phyloP scores from a whole-genome alignment of 2,329 filamentous ascomycete genomes.

The Fusarium sambucinum region DNA sequence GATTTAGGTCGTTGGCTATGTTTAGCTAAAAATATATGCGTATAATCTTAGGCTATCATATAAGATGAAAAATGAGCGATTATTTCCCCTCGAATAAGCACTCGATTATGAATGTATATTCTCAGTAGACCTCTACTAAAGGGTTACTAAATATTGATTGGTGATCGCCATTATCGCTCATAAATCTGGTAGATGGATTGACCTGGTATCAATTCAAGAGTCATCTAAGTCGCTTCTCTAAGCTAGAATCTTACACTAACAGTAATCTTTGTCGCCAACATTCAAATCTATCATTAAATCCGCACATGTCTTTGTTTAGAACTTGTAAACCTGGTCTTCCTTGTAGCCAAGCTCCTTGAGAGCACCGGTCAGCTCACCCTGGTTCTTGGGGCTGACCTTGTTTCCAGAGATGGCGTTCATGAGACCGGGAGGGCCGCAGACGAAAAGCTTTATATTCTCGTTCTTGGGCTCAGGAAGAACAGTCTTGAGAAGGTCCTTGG shows the following conservation, averaged over 20 bases:
- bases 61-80: neutral
- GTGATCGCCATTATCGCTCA: neutral
- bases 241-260: constrained; percentile 43
- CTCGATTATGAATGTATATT: neutral
- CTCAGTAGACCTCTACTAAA: neutral
- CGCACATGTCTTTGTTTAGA: constrained; percentile 62
- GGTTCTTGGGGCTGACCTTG: constrained; percentile 93
- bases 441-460: constrained; percentile 95
- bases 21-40: neutral
- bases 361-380: constrained; percentile 87
- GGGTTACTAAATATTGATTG: neutral
- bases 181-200: neutral
- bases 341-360: constrained; percentile 82
- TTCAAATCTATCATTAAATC: constrained; percentile 24
- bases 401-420: constrained; percentile 92
- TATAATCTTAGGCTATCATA: neutral
- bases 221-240: constrained; percentile 46
- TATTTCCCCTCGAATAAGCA: neutral
- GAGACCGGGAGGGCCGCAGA: constrained; percentile 91
- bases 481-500: constrained; percentile 92
- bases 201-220: constrained; percentile 42
- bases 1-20: neutral
- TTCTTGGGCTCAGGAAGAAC: constrained; percentile 92
- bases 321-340: constrained; percentile 92
- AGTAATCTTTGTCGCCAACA: constrained; percentile 21